Conservation (phyloP, 768 basidiomycete species). For the Ramaria sp. region DNA sequence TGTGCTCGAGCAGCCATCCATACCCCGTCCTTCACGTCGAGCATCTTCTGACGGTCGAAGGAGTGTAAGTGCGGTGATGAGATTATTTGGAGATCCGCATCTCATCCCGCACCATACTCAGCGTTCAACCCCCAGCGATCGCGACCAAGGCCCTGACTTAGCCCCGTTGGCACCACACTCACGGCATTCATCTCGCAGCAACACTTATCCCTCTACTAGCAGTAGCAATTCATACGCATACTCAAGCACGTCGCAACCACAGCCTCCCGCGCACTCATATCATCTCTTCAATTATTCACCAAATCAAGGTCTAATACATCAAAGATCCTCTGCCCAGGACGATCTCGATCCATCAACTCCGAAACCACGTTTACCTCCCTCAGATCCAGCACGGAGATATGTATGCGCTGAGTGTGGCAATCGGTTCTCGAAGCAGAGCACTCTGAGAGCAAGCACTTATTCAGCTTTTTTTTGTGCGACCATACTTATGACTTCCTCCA, state of each 20-base stretch:
- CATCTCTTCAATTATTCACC: constrained; percentile 5
- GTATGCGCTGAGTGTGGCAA: constrained; percentile 8
- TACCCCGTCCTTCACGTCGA: not conserved
- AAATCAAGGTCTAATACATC: constrained; percentile 3
- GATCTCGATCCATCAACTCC: constrained; percentile 7
- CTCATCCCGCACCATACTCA: not conserved
- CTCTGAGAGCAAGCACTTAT: not conserved
- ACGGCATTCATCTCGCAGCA: not conserved
- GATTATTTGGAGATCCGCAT: not conserved
- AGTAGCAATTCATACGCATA: not conserved
- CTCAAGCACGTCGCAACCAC: not conserved
- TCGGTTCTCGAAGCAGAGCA: constrained; percentile 9
- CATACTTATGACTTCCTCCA: not conserved
- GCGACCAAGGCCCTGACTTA: not conserved
- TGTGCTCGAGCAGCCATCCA: constrained; percentile 5
- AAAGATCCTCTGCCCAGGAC: constrained; percentile 2
- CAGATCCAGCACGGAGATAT: constrained; percentile 7
- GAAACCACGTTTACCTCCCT: constrained; percentile 4
- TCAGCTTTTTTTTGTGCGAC: not conserved
- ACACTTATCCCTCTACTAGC: not conserved
- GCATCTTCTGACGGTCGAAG: constrained; percentile 1
- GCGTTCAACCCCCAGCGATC: not conserved
- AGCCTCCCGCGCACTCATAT: not conserved
- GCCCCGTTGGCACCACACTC: not conserved
- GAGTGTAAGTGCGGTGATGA: constrained; percentile 4